Percentiles rank a stretch among this genome's conserved stretches.
Evolutionary conservation across 1,284 basidiomycete genomes (phyloP).

Genomic region (Apiotrichum sp.): DNA sequence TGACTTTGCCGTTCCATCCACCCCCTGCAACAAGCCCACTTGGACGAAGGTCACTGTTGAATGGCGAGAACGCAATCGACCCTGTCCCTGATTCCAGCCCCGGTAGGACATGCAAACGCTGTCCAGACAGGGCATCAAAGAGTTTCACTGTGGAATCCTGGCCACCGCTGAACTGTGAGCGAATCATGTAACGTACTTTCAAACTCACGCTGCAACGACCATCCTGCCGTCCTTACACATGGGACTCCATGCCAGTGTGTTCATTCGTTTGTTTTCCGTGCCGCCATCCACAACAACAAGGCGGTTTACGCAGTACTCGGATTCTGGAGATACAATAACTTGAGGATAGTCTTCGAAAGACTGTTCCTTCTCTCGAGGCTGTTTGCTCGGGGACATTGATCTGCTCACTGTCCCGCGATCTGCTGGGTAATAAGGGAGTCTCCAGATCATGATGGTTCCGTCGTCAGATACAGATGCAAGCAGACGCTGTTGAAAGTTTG

Average conservation of each 20-base stretch:
- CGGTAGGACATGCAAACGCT: slow-evolving; percentile 27
- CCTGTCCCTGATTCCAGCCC: slow-evolving; percentile 38
- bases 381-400: slow-evolving; percentile 19
- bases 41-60: slow-evolving; percentile 10
- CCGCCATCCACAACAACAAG: slow-evolving; percentile 29
- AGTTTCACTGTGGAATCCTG: slow-evolving; percentile 41
- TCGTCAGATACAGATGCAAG: slow-evolving; percentile 40
- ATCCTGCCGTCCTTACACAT: slow-evolving; percentile 21
- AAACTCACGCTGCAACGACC: slow-evolving; percentile 42
- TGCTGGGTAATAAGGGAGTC: slow-evolving; percentile 31
- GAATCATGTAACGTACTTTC: too few relatives aligned
- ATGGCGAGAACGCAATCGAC: slow-evolving; percentile 36
- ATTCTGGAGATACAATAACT: slow-evolving; percentile 18
- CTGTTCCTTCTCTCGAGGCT: slow-evolving; percentile 12
- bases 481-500: slow-evolving; percentile 14
- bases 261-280: slow-evolving; percentile 41
- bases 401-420: slow-evolving; percentile 19
- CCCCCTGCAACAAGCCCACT: slow-evolving; percentile 34
- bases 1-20: slow-evolving; percentile 35
- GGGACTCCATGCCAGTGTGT: slow-evolving; percentile 37
- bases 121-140: slow-evolving; percentile 32
- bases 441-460: slow-evolving; percentile 39
- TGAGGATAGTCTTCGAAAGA: slow-evolving; percentile 24
- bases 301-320: slow-evolving; percentile 29
- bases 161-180: slow-evolving; percentile 24